Evolutionary conservation across 306 rosid genomes (phyloP).

Genomic region (Alnus glutinosa): DNA sequence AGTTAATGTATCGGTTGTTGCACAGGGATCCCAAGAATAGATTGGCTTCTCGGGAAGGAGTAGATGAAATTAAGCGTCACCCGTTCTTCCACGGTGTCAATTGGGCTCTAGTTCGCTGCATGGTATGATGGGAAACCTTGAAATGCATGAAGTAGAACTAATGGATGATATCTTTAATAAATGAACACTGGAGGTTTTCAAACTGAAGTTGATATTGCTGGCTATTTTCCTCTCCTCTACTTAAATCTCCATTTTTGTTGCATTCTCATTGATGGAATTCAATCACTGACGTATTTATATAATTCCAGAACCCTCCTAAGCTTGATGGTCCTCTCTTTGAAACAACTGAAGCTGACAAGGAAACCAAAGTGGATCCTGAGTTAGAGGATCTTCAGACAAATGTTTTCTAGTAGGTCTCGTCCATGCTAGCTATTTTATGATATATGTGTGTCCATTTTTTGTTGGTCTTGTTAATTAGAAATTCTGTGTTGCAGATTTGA

Average conservation of each 20-base stretch:
- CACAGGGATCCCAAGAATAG: constrained; percentile 82
- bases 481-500: constrained; percentile 21
- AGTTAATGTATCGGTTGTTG: constrained; percentile 69
- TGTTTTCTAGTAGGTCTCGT: constrained; percentile 55
- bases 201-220: background rate
- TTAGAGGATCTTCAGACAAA: constrained; percentile 57
- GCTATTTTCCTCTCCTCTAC: background rate
- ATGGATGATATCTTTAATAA: background rate
- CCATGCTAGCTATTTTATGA: background rate
- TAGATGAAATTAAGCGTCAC: constrained; percentile 78
- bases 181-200: background rate
- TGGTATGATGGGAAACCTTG: constrained; percentile 48
- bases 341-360: constrained; percentile 53
- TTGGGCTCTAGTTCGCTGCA: constrained; percentile 93
- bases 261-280: constrained; percentile 6
- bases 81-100: constrained; percentile 79
- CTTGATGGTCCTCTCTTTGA: constrained; percentile 63
- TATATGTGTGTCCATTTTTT: background rate
- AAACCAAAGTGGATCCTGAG: constrained; percentile 49
- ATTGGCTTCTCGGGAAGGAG: constrained; percentile 83
- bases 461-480: background rate
- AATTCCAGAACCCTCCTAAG: constrained; percentile 74
- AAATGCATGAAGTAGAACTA: background rate
- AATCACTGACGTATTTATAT: background rate
- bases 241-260: constrained; percentile 6